Evolutionary conservation across 129 eudicot genomes (phyloP), one percentile per base, ranked within the genome.

Genomic region (Centrapalus pauciflorus): DNA sequence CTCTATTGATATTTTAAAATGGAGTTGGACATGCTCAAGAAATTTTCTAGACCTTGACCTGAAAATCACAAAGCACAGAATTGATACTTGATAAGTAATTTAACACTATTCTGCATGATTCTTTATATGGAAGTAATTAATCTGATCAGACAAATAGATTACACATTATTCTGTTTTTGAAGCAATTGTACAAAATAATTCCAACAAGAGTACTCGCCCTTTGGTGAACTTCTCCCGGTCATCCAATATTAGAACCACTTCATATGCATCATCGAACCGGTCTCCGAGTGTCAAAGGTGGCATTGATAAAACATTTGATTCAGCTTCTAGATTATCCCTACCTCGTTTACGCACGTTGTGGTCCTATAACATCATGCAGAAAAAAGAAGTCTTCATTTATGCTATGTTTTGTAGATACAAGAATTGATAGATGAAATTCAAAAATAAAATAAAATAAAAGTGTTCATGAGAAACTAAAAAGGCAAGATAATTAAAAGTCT

Each of bases 191-290:
- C 2, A 9, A 27, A 46, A 32, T 66, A 43, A 52, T 48, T 43
- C 37, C 61, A 37, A 13, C 14, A 20, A 56, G 67, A 20, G 26
- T 20, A 67, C 84, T 77, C 61, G 88, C 98, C 85, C 90, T 61
- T 75, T 72, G 63, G 89, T 73, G 74, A 94, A 94, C 64, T 84
- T 88, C 68, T 94, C 99, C 17, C 99, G 89, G 56, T 89, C 82
- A 69, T 94, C 99, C 78, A 94, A 77, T 71, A 94, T 78, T 79
- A 94, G 17, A 48, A 94, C 75, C 51, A 94, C 96, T 60, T 89
- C 84, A 70, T 94, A 94, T 17, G 48, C 74, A 75, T 89, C 96
- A 62, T 74, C 88, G 61, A 94, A 94, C 37, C 71, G 82, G 76
- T 86, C 95, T 74, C 91, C 87, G 63, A 68, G 60, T 20, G 66